phyloP scores from a whole-genome alignment of 768 basidiomycete genomes.

The Cyclocybe aegerita region DNA sequence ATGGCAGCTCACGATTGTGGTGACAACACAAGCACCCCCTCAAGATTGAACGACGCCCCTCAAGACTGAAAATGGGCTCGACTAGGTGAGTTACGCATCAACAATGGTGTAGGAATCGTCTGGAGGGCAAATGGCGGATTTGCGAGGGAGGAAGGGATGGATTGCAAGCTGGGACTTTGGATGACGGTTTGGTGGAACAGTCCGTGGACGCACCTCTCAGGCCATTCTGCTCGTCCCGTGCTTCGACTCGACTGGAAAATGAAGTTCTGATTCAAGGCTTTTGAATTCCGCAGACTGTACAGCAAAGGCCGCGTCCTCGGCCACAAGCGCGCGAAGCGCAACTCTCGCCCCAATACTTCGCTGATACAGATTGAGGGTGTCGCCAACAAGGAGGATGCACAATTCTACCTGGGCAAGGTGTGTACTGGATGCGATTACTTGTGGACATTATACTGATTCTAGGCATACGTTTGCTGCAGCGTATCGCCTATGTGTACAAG shows the following conservation, averaged over 20 bases:
- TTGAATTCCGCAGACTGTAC: slow-evolving; percentile 68
- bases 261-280: slow-evolving; percentile 5
- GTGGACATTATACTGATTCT: not conserved
- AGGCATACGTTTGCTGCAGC: slow-evolving; percentile 42
- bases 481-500: slow-evolving; percentile 97
- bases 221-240: not conserved
- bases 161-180: slow-evolving; percentile 32
- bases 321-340: slow-evolving; percentile 98
- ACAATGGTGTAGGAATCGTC: slow-evolving; percentile 17
- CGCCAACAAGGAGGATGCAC: slow-evolving; percentile 87
- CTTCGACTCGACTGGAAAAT: not conserved
- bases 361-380: slow-evolving; percentile 98
- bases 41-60: slow-evolving; percentile 46
- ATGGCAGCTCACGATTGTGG: slow-evolving; percentile 23
- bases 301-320: slow-evolving; percentile 95
- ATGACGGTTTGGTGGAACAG: slow-evolving; percentile 22
- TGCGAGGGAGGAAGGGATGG: slow-evolving; percentile 38
- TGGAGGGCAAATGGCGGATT: slow-evolving; percentile 13
- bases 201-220: slow-evolving; percentile 2
- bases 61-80: slow-evolving; percentile 69
- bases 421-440: slow-evolving; percentile 18
- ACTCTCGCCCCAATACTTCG: slow-evolving; percentile 93
- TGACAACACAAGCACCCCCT: slow-evolving; percentile 28
- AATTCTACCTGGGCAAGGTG: slow-evolving; percentile 99
- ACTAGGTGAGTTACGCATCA: slow-evolving; percentile 61